Evolutionary conservation across 495 filamentous ascomycete genomes (phyloP).

Genomic region (Aspergillus ostianus): DNA sequence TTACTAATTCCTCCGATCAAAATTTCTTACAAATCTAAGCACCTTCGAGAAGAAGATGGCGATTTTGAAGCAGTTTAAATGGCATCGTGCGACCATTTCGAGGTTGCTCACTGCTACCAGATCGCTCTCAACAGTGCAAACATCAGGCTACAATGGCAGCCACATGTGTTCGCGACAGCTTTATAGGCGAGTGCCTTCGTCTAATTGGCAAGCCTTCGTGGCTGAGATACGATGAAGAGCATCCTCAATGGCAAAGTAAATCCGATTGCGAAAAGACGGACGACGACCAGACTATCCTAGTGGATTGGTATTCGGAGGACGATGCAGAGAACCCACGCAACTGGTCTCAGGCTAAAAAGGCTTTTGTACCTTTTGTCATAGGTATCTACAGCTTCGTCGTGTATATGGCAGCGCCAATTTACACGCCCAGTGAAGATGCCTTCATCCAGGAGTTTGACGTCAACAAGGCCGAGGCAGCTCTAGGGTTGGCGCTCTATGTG

Average conservation of each 20-base stretch:
- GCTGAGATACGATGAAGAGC: conserved; percentile 1
- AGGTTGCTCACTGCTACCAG: not conserved
- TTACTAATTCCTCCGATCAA: too few species aligned
- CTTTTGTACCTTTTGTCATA: conserved; percentile 34
- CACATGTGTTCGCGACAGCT: not conserved
- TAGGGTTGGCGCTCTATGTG: conserved; percentile 51
- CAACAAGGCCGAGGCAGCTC: conserved; percentile 39
- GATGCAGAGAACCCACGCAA: conserved; percentile 44
- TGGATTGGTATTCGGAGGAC: conserved; percentile 38
- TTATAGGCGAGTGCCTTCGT: not conserved
- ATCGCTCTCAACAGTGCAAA: not conserved
- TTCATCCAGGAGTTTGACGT: conserved; percentile 46
- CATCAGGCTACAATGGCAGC: not conserved
- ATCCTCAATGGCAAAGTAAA: not conserved
- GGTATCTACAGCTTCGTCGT: conserved; percentile 25
- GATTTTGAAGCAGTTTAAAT: too few species aligned
- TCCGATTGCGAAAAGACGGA: not conserved
- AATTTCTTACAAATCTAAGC: too few species aligned
- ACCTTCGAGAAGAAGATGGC: too few species aligned
- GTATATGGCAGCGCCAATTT: conserved; percentile 26
- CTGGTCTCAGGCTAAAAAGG: conserved; percentile 38
- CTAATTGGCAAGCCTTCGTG: not conserved
- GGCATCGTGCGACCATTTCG: not conserved
- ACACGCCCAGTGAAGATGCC: conserved; percentile 15
- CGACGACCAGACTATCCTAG: conserved; percentile 14